Conservation (phyloP, 257 asterid species). For the Fraxinus anomala region DNA sequence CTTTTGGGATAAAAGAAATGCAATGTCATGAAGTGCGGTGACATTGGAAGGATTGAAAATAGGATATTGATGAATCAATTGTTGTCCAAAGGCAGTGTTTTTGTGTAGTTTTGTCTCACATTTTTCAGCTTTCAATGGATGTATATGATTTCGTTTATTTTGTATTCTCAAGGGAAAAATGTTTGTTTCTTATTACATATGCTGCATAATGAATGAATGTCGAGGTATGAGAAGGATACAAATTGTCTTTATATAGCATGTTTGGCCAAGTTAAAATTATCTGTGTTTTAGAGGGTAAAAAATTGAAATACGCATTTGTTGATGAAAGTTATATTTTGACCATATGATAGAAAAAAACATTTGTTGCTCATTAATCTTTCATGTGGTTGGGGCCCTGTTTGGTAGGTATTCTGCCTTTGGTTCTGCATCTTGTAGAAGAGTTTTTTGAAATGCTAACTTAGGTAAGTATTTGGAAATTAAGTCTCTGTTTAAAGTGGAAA, state of each 20-base stretch:
- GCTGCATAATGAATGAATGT: background rate
- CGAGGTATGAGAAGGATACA: background rate
- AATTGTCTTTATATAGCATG: background rate
- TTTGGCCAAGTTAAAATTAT: background rate
- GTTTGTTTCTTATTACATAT: slow-evolving; percentile 2
- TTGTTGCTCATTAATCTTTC: no score
- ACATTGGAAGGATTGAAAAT: slow-evolving; percentile 31
- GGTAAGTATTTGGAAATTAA: no score
- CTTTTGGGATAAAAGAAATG: slow-evolving; percentile 25
- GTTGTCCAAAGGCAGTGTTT: slow-evolving; percentile 37
- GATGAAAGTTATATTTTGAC: no score
- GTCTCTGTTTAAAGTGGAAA: no score
- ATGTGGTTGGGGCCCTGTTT: no score
- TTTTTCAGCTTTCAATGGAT: slow-evolving; percentile 24
- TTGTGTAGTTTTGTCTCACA: slow-evolving; percentile 34
- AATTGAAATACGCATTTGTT: no score
- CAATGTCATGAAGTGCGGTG: slow-evolving; percentile 42
- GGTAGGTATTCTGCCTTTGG: no score
- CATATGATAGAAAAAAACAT: no score
- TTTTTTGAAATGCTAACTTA: no score
- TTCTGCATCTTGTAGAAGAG: no score
- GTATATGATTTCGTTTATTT: slow-evolving; percentile 1
- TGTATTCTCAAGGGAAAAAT: slow-evolving; percentile 3
- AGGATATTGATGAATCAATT: slow-evolving; percentile 31
- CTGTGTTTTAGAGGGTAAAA: background rate